Evolutionary conservation across 169 alveolate genomes (phyloP).

Genomic region (Cystoisospora suis): DNA sequence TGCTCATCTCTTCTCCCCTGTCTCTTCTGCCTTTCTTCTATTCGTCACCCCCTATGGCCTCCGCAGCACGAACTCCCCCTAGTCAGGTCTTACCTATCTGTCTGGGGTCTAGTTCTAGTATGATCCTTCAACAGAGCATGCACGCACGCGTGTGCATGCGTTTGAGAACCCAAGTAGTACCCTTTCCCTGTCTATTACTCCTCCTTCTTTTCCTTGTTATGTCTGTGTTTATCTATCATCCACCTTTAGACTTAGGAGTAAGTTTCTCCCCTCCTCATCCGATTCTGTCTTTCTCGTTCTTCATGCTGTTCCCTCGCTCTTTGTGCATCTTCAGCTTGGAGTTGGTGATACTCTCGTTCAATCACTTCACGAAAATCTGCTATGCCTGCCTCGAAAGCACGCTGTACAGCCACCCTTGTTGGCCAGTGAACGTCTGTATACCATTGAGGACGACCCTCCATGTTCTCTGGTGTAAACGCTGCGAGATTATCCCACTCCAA

Average conservation of each 20-base stretch:
- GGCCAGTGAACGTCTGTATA: slow-evolving; percentile 75
- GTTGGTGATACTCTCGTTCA: slow-evolving; percentile 65
- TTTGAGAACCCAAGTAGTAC: no score
- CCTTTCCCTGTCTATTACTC: no score
- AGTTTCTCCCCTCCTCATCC: background rate
- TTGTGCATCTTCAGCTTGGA: slow-evolving; percentile 14
- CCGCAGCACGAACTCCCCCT: no score
- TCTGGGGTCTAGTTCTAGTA: no score
- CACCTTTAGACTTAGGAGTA: background rate
- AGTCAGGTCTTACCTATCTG: no score
- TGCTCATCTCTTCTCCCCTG: no score
- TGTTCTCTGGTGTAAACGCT: slow-evolving; percentile 75
- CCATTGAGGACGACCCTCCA: slow-evolving; percentile 67
- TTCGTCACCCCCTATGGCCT: no score
- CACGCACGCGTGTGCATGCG: no score
- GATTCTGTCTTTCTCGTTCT: background rate
- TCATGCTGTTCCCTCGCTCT: background rate
- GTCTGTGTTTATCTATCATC: background rate
- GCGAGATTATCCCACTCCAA: slow-evolving; percentile 74
- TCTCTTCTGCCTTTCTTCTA: no score
- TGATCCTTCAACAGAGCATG: no score
- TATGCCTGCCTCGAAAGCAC: slow-evolving; percentile 74
- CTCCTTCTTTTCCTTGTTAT: no score
- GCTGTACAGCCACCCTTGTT: slow-evolving; percentile 73
- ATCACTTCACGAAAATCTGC: slow-evolving; percentile 76